A percentile compares a stretch with the other conserved stretches of the same genome.
Evolutionary conservation across 2,329 filamentous ascomycete species (phyloP).

Genomic region (Cercospora zeina): DNA sequence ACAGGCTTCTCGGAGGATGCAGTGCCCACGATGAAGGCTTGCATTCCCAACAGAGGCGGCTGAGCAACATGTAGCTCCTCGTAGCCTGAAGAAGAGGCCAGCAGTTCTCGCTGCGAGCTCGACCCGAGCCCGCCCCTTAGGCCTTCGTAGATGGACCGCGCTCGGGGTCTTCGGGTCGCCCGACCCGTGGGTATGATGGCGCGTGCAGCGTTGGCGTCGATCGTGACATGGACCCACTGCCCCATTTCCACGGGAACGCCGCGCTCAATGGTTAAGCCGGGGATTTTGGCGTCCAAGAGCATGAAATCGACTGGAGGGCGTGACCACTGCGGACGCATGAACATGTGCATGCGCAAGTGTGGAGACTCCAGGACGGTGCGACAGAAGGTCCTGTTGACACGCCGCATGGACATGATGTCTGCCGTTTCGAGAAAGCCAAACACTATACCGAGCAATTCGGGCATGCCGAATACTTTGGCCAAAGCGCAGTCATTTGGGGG

Average conservation of each 20-base stretch:
- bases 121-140: conserved; percentile 7
- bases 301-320: conserved; percentile 27
- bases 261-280: conserved; percentile 31
- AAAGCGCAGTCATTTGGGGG: conserved; percentile 26
- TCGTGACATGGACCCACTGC: conserved; percentile 32
- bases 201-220: conserved; percentile 29
- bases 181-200: conserved; percentile 20
- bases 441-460: conserved; percentile 33
- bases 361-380: conserved; percentile 28
- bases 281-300: conserved; percentile 29
- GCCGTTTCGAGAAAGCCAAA: conserved; percentile 27
- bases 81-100: conserved; percentile 7
- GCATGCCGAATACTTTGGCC: conserved; percentile 28
- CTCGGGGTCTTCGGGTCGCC: conserved; percentile 16
- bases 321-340: conserved; percentile 30
- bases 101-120: neutral
- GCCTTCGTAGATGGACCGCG: conserved; percentile 30
- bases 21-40: conserved; percentile 27
- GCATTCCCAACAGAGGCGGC: conserved; percentile 34
- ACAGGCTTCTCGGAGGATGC: neutral
- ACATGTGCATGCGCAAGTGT: conserved; percentile 31
- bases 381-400: conserved; percentile 28
- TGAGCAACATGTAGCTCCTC: conserved; percentile 31
- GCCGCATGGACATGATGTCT: conserved; percentile 26
- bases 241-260: conserved; percentile 31